Evolutionary conservation across 208 protist species (phyloP).

Genomic region (Crithidia mellificae): DNA sequence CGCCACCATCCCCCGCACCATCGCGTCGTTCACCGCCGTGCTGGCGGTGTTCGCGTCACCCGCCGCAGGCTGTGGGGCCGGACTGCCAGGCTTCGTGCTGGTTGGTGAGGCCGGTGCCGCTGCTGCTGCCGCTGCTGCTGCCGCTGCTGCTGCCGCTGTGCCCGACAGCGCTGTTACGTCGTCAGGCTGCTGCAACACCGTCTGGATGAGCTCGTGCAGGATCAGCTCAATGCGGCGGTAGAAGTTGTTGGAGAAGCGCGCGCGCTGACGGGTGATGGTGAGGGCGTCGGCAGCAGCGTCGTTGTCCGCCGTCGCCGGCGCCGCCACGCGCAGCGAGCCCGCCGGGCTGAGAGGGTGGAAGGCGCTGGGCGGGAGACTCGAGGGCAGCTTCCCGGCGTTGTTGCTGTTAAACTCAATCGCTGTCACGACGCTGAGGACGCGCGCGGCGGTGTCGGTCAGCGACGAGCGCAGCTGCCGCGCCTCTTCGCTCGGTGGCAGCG

Average conservation of each 20-base stretch:
- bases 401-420: constrained; percentile 34
- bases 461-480: constrained; percentile 41
- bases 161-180: no score
- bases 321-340: constrained; percentile 9
- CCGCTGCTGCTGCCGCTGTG: no score
- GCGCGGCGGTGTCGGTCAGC: constrained; percentile 34
- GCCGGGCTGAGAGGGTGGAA: constrained; percentile 4
- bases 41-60: neutral
- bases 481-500: constrained; percentile 29
- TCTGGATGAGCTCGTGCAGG: constrained; percentile 56
- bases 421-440: constrained; percentile 45
- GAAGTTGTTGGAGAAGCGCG: constrained; percentile 72
- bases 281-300: neutral
- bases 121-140: neutral
- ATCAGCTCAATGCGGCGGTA: constrained; percentile 58
- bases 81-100: constrained; percentile 5
- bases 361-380: neutral
- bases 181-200: constrained; percentile 34
- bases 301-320: neutral
- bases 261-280: constrained; percentile 15
- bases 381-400: constrained; percentile 1
- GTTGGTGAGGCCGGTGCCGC: neutral
- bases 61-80: neutral
- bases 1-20: constrained; percentile 37
- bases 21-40: constrained; percentile 16